Base-by-base conservation (phyloP, 495 filamentous ascomycete species). In the Hypoxylon intermedium region DNA sequence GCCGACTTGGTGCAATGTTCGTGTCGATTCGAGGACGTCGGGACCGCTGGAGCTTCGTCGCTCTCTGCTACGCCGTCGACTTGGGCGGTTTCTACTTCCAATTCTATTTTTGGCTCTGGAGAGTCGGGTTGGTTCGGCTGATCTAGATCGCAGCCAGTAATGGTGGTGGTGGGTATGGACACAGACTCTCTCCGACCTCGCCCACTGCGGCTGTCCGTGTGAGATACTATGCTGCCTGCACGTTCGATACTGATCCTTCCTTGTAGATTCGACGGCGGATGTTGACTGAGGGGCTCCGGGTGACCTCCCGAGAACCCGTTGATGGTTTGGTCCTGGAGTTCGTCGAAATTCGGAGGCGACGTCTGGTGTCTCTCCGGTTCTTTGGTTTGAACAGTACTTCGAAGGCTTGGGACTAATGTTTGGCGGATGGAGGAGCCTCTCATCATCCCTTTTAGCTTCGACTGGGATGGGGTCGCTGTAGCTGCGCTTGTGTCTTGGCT, bases 101-200 rank as follows among this genome's bases (percentile, higher is more conserved):
- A 3, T 37, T 44, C 21, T 42, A 31, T 23, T 23, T 56, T 43
- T 18, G 21, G 24, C 33, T 30, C 47, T 40, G 13, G 20, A n/a
- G 24, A 49, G 34, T 34, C 63, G 63, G 11, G 57, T 53, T 28
- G 61, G 58, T 12, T 52, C 64, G 46, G 65, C 45, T 19, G 69
- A 58, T 36, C 44, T 53, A 21, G 72, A 70, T 12, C 74, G 76
- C 24, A 81, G 63, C 81, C 79, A 83, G 72, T 82, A 83, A 70
- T 83, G 81, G 61, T 83, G 80, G 55, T 83, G 79, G 53, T 83
- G 81, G 63, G 76, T 82, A 67, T 82, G 81, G 42, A 81, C 58
- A 65, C 79, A 80, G 59, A 79, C 64, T 44, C 67, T 67, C 24
- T 28, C 53, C 9, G 65, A 54, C n/a, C 7, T 43, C 24, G 43